Evolutionary conservation across 768 basidiomycete genomes (phyloP).

Genomic region (Filobasidium wieringae): DNA sequence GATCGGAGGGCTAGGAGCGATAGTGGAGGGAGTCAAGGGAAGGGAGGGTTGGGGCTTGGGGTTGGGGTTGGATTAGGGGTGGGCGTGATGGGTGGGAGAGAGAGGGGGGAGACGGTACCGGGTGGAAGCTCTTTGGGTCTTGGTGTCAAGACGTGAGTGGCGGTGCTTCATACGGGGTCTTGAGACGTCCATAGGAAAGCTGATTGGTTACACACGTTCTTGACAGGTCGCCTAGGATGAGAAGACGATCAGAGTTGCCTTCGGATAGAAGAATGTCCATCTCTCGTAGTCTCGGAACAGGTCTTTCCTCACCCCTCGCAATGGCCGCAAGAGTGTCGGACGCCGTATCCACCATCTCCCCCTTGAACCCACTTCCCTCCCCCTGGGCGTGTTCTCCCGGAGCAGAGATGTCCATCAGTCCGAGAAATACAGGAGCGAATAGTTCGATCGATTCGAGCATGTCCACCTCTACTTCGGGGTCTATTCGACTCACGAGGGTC

Average conservation of each 20-base stretch:
- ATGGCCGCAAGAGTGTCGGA: slow-evolving; percentile 9
- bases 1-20: neutral
- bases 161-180: neutral
- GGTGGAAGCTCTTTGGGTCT: neutral
- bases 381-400: slow-evolving; percentile 26
- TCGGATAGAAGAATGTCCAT: slow-evolving; percentile 5
- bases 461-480: slow-evolving; percentile 14
- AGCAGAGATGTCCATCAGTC: neutral
- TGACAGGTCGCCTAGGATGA: slow-evolving; percentile 1
- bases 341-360: slow-evolving; percentile 34
- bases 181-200: neutral
- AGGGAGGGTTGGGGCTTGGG: neutral
- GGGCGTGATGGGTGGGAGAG: neutral
- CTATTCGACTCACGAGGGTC: slow-evolving; percentile 41
- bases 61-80: neutral
- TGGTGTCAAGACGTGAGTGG: neutral
- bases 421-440: neutral
- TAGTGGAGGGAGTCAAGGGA: neutral
- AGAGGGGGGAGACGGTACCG: neutral
- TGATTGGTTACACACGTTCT: neutral
- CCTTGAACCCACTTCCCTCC: slow-evolving; percentile 35
- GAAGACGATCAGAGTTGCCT: neutral
- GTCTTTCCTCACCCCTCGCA: slow-evolving; percentile 1
- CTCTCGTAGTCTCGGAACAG: neutral
- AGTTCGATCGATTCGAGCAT: slow-evolving; percentile 1